These are phyloP conservation scores for Mycena sanguinolenta DNA, from an alignment of 768 basidiomycete species.

Conservation along the genomic window DNA sequence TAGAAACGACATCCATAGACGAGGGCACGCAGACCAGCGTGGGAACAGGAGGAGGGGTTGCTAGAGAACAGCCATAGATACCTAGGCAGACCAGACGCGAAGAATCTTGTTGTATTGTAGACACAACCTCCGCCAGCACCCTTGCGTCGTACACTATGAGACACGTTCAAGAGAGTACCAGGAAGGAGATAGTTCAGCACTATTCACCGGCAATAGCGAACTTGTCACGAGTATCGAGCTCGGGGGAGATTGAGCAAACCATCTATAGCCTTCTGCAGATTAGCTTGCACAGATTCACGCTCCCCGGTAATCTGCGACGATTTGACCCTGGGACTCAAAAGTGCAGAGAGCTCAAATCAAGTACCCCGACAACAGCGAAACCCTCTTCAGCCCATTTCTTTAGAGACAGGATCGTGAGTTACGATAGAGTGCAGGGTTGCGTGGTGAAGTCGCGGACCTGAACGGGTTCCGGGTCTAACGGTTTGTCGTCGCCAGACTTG, in stretches of 20 bases:
- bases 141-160: slow-evolving; percentile 51
- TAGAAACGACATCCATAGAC: slow-evolving; percentile 38
- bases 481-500: slow-evolving; percentile 40
- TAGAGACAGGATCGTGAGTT: neutral
- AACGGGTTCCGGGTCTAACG: slow-evolving; percentile 62
- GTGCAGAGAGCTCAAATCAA: neutral
- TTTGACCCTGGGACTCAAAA: neutral
- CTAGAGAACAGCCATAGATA: slow-evolving; percentile 50
- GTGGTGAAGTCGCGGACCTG: slow-evolving; percentile 28
- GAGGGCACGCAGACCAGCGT: slow-evolving; percentile 53
- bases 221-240: slow-evolving; percentile 58
- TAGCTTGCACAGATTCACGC: slow-evolving; percentile 39
- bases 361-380: slow-evolving; percentile 58
- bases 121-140: slow-evolving; percentile 44
- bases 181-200: neutral
- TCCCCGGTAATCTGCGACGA: slow-evolving; percentile 30
- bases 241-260: slow-evolving; percentile 50
- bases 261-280: slow-evolving; percentile 50
- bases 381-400: slow-evolving; percentile 69
- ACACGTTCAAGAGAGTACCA: slow-evolving; percentile 1
- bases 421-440: neutral
- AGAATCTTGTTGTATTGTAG: slow-evolving; percentile 45
- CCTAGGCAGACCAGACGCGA: slow-evolving; percentile 52
- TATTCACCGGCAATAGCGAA: slow-evolving; percentile 59
- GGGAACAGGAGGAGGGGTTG: slow-evolving; percentile 45